These are phyloP conservation scores for Aspergillus sp. DNA, from an alignment of 2,329 filamentous ascomycete species.

Conservation along the genomic window DNA sequence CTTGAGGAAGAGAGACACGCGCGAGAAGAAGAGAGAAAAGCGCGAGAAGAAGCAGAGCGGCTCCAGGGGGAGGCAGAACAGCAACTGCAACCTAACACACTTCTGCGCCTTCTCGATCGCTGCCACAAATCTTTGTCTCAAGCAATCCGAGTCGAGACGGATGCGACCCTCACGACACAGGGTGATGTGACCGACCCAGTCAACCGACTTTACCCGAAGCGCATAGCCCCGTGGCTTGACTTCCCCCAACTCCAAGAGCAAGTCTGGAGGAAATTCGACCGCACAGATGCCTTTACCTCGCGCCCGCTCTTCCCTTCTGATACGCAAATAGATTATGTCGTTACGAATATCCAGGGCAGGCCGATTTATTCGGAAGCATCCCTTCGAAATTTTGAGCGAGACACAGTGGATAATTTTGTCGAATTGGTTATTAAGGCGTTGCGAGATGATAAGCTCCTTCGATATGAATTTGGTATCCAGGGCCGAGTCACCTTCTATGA, in stretches of 20 bases:
- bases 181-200: constrained; percentile 21
- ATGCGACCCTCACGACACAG: constrained; percentile 22
- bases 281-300: constrained; percentile 13
- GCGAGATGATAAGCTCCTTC: no score
- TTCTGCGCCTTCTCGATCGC: neutral
- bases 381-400: no score
- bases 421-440: no score
- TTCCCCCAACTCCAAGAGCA: constrained; percentile 25
- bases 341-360: no score
- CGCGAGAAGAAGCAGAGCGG: neutral
- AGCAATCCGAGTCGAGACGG: neutral
- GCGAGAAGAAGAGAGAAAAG: no score
- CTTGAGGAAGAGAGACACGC: neutral
- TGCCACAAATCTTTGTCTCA: constrained; percentile 22
- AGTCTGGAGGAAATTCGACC: constrained; percentile 23
- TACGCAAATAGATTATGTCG: neutral
- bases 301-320: constrained; percentile 19
- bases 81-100: neutral
- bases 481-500: no score
- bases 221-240: constrained; percentile 22
- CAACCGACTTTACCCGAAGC: constrained; percentile 19
- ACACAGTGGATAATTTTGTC: no score
- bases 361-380: no score
- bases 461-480: no score
- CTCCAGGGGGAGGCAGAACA: neutral